phyloP scores from a whole-genome alignment of 768 basidiomycete species.

The Gyrodon lividus region DNA sequence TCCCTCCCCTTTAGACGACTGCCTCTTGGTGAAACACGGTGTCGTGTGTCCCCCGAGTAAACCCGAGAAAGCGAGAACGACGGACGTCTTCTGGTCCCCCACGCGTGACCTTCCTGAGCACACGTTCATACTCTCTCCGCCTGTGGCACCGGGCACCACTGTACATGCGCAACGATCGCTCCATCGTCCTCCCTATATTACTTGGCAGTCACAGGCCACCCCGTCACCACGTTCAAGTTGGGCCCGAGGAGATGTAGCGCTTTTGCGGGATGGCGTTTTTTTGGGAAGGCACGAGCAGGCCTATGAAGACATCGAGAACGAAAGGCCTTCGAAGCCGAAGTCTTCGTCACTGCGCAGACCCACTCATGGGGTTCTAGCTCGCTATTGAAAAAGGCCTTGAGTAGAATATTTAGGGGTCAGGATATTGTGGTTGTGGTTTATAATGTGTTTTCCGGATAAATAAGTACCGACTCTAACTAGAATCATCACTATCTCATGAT shows the following conservation, averaged over 20 bases:
- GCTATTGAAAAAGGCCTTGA: no score
- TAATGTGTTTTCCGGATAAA: no score
- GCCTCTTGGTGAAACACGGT: slow-evolving; percentile 3
- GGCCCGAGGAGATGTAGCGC: background rate
- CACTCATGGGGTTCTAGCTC: background rate
- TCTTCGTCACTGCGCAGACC: background rate
- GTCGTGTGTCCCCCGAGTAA: slow-evolving; percentile 2
- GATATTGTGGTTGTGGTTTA: background rate
- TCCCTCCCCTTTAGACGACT: background rate
- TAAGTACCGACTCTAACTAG: no score
- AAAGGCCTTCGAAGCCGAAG: background rate
- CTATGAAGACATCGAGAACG: background rate
- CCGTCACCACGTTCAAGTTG: slow-evolving; percentile 7
- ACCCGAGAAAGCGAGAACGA: slow-evolving; percentile 10
- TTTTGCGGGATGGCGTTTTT: background rate
- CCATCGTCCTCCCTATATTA: background rate
- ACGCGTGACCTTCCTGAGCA: slow-evolving; percentile 2
- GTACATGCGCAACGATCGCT: background rate
- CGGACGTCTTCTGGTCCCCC: slow-evolving; percentile 6
- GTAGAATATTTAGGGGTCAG: background rate
- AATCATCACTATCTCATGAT: no score
- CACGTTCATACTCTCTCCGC: background rate
- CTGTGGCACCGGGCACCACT: background rate
- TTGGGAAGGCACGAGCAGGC: background rate
- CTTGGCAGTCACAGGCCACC: background rate